Evolutionary conservation across 1,139 yeast genomes (phyloP).

Genomic region (Ashbya aceris): DNA sequence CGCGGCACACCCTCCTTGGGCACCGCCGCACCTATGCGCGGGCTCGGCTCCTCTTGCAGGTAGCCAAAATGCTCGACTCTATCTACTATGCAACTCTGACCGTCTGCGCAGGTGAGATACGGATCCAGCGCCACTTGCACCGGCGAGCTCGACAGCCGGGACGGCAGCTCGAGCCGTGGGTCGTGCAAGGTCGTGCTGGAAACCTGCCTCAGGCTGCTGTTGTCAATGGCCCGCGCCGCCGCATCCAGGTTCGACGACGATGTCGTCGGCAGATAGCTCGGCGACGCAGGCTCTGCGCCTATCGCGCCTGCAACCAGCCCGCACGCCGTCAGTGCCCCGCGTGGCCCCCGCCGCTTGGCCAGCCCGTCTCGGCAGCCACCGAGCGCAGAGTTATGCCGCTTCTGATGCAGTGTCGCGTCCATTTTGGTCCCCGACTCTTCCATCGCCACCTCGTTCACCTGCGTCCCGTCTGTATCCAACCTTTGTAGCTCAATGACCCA

Average conservation of each 20-base stretch:
- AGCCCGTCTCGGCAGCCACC: no score
- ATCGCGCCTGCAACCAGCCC: not conserved
- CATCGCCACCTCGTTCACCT: no score
- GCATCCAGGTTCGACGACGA: conserved; percentile 14
- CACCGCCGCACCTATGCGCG: not conserved
- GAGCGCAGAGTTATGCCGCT: conserved; percentile 29
- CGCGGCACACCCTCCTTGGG: not conserved
- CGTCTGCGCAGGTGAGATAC: conserved; percentile 1
- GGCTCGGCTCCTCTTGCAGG: not conserved
- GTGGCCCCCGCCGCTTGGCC: conserved; percentile 17
- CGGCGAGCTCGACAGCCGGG: not conserved
- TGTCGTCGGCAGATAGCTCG: conserved; percentile 12
- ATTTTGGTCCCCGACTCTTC: not conserved
- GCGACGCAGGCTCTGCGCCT: conserved; percentile 6
- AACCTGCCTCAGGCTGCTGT: conserved; percentile 7
- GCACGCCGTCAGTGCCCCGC: conserved; percentile 1
- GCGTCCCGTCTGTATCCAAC: no score
- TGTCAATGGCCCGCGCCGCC: conserved; percentile 12
- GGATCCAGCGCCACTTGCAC: not conserved
- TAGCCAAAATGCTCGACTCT: not conserved
- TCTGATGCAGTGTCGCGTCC: conserved; percentile 17
- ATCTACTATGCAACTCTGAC: not conserved
- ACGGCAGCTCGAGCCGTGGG: not conserved
- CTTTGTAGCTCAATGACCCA: no score
- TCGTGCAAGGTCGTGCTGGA: conserved; percentile 1